phyloP scores from a whole-genome alignment of 768 basidiomycete genomes.

The Pleurotus pulmonarius region DNA sequence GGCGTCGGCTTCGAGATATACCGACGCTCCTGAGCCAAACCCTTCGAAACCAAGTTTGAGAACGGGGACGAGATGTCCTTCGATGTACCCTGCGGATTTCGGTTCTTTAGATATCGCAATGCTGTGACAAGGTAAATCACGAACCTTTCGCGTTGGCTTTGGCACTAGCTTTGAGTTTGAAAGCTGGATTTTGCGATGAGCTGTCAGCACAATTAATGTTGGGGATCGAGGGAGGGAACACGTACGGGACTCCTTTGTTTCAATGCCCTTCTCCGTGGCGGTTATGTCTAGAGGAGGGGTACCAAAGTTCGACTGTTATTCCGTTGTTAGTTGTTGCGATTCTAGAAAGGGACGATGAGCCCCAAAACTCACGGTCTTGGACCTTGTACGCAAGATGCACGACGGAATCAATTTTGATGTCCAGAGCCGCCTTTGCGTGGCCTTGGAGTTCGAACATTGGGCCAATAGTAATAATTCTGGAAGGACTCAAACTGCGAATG shows the following conservation, averaged over 20 bases:
- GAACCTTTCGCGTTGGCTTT: neutral
- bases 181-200: neutral
- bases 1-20: neutral
- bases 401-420: constrained; percentile 25
- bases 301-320: neutral
- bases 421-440: constrained; percentile 22
- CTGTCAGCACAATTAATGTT: neutral
- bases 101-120: neutral
- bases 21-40: neutral
- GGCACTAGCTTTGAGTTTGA: neutral
- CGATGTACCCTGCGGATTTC: neutral
- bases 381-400: constrained; percentile 27
- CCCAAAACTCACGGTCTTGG: neutral
- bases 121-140: neutral
- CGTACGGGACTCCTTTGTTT: neutral
- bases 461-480: constrained; percentile 33
- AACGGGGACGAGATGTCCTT: neutral
- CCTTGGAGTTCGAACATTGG: constrained; percentile 33
- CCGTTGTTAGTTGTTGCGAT: neutral
- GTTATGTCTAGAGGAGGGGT: neutral
- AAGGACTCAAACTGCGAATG: neutral
- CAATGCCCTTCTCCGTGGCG: neutral
- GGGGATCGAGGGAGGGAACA: neutral
- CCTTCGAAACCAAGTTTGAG: neutral
- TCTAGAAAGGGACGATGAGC: too few relatives aligned